Evolutionary conservation across 164 flowering plant genomes (phyloP), one percentile per base, ranked within the genome.

Genomic region (Amborella trichopoda): DNA sequence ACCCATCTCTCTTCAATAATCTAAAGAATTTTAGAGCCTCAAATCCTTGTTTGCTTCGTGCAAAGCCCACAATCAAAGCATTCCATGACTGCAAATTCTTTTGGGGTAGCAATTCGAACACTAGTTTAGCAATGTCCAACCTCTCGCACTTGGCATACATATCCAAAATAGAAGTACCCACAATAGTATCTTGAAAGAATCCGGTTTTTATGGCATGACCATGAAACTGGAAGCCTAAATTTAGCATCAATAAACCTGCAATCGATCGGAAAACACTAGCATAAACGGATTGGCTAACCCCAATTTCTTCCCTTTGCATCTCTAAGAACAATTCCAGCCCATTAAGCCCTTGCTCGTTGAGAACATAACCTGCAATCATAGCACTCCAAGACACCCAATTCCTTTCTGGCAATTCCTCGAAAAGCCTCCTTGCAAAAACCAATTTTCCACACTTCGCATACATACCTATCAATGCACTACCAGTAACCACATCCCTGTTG

Each of bases 371-470:
- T 11, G 84, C 89, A 26, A 86, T 82, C 2, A 70, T 20, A 10
- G 96, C 87, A 52, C 93, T 80, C 96, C 96, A 86, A 12, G 78
- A 74, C 39, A 86, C 81, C 76, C 61, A 70, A 53, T 86, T 86
- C 55, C 63, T 75, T 34, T 70, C 71, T 1, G 76, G 80, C 72
- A 80, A 62, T 44, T 62, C 66, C 39, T 21, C 4, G 53, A 86
- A 86, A 20, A 76, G 55, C 43, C 24, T 40, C 30, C 62, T 22
- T 2, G 82, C 68, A 16, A 62, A 61, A 10, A 56, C 63, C 59
- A 83, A 28, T 22, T 50, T 61, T 63, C 68, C 75, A 51, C 96
- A 80, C 48, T 80, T 86, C 4, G 72, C 82, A 68, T 86, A 86
- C 89, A 86, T 80, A 53, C 76, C 80, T 12, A 86, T 67, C 33